phyloP scores from a whole-genome alignment of 176 grass and related monocot species.

The Carex cristatella region DNA sequence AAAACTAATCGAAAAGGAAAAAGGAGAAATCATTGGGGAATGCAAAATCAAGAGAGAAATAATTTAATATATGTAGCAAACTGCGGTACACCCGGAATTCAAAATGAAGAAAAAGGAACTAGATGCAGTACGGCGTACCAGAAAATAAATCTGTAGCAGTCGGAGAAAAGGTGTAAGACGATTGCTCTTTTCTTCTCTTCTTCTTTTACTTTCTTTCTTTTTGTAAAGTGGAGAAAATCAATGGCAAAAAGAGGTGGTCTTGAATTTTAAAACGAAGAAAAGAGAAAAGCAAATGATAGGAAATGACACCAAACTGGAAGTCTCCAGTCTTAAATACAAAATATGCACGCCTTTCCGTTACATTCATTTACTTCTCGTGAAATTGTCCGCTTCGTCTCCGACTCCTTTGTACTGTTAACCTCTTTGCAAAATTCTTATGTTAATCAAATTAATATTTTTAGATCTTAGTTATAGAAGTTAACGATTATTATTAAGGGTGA shows the following conservation, averaged over 20 bases:
- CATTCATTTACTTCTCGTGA: conserved; percentile 17
- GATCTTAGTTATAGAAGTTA: too few relatives aligned
- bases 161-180: conserved; percentile 11
- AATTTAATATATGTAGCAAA: background rate
- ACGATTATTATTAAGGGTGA: too few relatives aligned
- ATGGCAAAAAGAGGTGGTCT: background rate
- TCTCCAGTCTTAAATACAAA: background rate
- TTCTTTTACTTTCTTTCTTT: background rate
- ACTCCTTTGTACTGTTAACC: background rate
- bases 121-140: background rate
- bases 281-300: background rate
- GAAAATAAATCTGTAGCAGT: conserved; percentile 4
- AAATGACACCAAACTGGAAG: background rate
- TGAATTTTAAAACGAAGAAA: background rate
- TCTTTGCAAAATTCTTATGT: background rate
- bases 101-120: conserved; percentile 5
- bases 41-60: background rate
- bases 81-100: background rate
- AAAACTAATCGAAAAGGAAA: background rate
- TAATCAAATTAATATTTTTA: too few relatives aligned
- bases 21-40: background rate
- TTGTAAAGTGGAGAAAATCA: conserved; percentile 7
- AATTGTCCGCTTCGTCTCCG: background rate
- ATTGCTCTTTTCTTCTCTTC: background rate
- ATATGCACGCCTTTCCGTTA: conserved; percentile 6